phyloP scores from a whole-genome alignment of 768 basidiomycete genomes.

The Clitopilus hobsonii region DNA sequence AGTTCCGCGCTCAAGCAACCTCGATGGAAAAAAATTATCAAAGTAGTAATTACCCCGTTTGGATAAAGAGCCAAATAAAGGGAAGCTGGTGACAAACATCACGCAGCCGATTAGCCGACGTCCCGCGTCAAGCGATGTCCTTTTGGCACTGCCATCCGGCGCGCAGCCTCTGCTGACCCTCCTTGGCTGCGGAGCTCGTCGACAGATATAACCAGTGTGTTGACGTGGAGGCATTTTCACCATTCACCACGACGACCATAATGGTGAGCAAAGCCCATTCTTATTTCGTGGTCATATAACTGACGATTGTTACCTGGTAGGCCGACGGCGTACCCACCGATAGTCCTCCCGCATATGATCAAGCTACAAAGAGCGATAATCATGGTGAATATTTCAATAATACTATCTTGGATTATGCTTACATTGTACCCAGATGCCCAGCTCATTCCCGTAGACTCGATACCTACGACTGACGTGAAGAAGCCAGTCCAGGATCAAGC shows the following conservation, averaged over 20 bases:
- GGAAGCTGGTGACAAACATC: not conserved
- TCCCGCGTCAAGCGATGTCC: too few species aligned
- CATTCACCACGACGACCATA: constrained; percentile 18
- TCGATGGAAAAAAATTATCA: constrained; percentile 11
- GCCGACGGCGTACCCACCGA: constrained; percentile 23
- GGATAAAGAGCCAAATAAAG: not conserved
- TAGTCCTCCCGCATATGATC: constrained; percentile 49
- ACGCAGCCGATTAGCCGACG: not conserved
- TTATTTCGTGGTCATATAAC: not conserved
- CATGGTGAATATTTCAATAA: constrained; percentile 18
- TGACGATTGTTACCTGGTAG: constrained; percentile 4
- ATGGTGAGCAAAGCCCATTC: constrained; percentile 15
- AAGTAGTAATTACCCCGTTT: constrained; percentile 1
- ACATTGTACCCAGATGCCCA: not conserved
- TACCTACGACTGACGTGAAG: not conserved
- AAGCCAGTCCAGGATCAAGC: not conserved
- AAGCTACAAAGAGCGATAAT: constrained; percentile 11
- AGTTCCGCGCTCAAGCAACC: constrained; percentile 9
- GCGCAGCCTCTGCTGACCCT: constrained; percentile 6
- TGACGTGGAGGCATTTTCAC: constrained; percentile 16
- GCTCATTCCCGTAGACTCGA: not conserved
- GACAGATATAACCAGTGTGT: not conserved
- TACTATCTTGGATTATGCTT: not conserved
- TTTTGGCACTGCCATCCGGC: constrained; percentile 5
- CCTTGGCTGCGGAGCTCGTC: not conserved